Conservation (phyloP, 306 rosid genomes). For the Quercus aquifolioides region DNA sequence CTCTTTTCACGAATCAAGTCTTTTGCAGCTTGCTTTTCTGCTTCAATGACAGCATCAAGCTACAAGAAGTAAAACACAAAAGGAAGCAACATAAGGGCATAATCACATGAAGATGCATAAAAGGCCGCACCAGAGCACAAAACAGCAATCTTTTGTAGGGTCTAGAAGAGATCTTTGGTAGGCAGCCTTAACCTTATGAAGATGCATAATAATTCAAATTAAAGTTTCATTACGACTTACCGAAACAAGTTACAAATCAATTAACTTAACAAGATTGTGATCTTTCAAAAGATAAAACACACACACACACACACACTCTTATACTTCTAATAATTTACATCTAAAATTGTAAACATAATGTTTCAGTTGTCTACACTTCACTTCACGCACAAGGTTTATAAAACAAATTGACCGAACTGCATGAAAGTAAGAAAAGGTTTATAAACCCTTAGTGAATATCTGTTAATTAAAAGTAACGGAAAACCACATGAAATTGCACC, state of each 20-base stretch:
- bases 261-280: not conserved
- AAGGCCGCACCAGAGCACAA: not conserved
- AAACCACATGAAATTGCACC: no score
- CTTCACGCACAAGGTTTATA: not conserved
- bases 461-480: no score
- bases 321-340: slow-evolving; percentile 1
- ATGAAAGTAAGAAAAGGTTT: no score
- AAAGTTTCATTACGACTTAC: not conserved
- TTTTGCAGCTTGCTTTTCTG: slow-evolving; percentile 91
- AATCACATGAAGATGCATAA: not conserved
- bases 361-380: not conserved
- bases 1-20: slow-evolving; percentile 87
- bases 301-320: not conserved
- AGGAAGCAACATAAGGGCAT: not conserved
- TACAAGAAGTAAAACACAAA: slow-evolving; percentile 24
- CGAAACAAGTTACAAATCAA: not conserved
- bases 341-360: slow-evolving; percentile 1
- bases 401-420: not conserved
- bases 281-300: not conserved
- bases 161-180: no score
- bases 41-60: slow-evolving; percentile 96
- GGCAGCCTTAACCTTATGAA: not conserved
- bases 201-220: not conserved
- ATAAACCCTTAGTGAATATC: no score
- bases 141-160: no score